These are phyloP conservation scores for Fusarium fracticaudum DNA, from an alignment of 2,329 filamentous ascomycete species.

Conservation along the genomic window DNA sequence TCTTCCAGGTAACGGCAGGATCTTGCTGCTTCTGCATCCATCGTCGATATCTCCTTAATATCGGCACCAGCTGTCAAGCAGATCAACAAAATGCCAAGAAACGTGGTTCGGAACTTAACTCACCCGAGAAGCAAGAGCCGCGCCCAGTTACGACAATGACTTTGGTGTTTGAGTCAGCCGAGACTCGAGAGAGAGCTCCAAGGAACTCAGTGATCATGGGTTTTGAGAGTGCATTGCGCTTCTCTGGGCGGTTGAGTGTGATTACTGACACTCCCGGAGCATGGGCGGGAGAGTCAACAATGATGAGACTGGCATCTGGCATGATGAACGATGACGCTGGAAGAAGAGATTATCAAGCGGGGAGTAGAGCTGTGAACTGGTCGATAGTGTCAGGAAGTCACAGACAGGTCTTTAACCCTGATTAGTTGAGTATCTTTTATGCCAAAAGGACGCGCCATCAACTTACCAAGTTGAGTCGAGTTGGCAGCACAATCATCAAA, in stretches of 20 bases:
- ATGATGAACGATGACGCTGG: background rate
- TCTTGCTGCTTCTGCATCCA: conserved; percentile 40
- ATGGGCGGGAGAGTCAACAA: background rate
- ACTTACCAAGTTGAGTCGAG: conserved; percentile 55
- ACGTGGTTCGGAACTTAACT: background rate
- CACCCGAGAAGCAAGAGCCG: conserved; percentile 39
- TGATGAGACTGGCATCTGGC: background rate
- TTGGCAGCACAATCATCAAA: conserved; percentile 32
- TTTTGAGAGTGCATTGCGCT: conserved; percentile 67
- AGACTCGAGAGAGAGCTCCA: conserved; percentile 37
- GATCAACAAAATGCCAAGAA: background rate
- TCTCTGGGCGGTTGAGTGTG: conserved; percentile 60
- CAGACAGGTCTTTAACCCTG: background rate
- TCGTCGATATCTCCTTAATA: conserved; percentile 44
- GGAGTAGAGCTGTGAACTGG: background rate
- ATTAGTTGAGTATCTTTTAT: background rate
- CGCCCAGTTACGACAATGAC: conserved; percentile 52
- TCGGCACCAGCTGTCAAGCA: conserved; percentile 41
- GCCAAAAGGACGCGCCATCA: conserved; percentile 21
- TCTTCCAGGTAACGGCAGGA: conserved; percentile 48
- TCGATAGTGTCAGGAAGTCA: background rate
- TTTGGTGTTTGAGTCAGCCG: conserved; percentile 39
- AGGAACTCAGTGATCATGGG: conserved; percentile 59
- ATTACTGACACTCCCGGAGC: background rate
- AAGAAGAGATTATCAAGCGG: background rate